Conservation (phyloP, 371 early-diverging fungal genomes). For the Mucor lusitanicus region DNA sequence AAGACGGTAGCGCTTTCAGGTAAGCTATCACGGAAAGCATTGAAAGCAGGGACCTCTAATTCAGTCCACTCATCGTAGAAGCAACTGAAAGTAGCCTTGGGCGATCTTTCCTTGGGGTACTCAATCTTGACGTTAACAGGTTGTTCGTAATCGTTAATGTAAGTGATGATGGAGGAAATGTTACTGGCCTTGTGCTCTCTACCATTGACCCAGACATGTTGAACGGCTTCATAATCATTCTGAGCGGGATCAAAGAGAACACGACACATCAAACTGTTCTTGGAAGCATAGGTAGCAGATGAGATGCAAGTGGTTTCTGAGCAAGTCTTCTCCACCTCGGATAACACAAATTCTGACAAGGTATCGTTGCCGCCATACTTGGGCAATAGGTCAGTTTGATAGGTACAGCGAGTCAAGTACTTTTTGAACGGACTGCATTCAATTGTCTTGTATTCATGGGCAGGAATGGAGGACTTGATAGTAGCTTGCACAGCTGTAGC, state of each 20-base stretch:
- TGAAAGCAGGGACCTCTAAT: constrained; percentile 41
- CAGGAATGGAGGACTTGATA: constrained; percentile 25
- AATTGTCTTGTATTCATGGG: constrained; percentile 26
- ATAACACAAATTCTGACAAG: constrained; percentile 23
- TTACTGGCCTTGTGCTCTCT: constrained; percentile 4
- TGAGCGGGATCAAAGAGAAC: constrained; percentile 24
- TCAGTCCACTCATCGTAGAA: constrained; percentile 51
- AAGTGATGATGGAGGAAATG: constrained; percentile 28
- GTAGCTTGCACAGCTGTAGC: constrained; percentile 22
- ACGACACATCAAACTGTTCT: constrained; percentile 47
- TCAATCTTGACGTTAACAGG: constrained; percentile 37
- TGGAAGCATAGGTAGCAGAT: constrained; percentile 21
- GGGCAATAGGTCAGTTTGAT: constrained; percentile 34
- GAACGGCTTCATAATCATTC: constrained; percentile 3
- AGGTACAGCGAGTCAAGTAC: constrained; percentile 30
- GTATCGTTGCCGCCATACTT: constrained; percentile 25
- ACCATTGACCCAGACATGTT: constrained; percentile 26
- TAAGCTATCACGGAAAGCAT: constrained; percentile 21
- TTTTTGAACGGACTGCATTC: constrained; percentile 17
- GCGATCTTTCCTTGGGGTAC: constrained; percentile 18
- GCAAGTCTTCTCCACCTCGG: constrained; percentile 19
- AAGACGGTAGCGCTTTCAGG: constrained; percentile 27
- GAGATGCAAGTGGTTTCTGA: constrained; percentile 15
- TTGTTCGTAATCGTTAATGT: constrained; percentile 40
- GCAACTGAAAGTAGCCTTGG: constrained; percentile 36